A percentile compares a stretch with the other conserved stretches of the same genome.
Conservation (phyloP, 208 protist genomes). For the Leishmania aethiopica region DNA sequence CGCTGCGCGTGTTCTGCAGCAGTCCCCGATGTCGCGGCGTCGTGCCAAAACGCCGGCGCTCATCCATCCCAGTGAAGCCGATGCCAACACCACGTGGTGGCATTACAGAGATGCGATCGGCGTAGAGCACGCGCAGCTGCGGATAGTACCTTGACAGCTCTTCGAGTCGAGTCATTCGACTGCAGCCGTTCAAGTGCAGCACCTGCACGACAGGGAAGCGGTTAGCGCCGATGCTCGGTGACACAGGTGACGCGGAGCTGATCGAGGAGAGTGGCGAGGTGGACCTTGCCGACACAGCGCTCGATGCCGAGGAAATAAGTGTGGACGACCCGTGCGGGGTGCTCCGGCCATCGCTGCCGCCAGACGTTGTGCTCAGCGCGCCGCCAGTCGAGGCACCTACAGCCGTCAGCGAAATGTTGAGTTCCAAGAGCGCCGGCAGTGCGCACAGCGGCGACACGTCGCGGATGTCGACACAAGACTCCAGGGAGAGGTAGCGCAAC, state of each 20-base stretch:
- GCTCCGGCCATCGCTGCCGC: slow-evolving; percentile 1
- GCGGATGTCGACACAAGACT: slow-evolving; percentile 46
- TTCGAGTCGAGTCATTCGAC: slow-evolving; percentile 34
- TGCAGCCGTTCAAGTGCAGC: slow-evolving; percentile 56
- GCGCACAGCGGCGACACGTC: slow-evolving; percentile 29
- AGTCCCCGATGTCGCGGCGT: slow-evolving; percentile 13
- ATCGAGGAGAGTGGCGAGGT: slow-evolving; percentile 1
- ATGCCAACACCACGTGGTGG: slow-evolving; percentile 10
- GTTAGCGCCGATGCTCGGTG: not conserved
- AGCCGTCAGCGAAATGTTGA: slow-evolving; percentile 52
- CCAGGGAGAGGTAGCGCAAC: slow-evolving; percentile 53
- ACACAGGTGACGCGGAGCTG: slow-evolving; percentile 12
- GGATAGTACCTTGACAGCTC: slow-evolving; percentile 22
- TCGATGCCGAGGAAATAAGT: slow-evolving; percentile 5
- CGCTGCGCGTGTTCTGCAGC: not conserved
- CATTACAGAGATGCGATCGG: slow-evolving; percentile 23
- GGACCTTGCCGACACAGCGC: not conserved
- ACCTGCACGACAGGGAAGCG: slow-evolving; percentile 32
- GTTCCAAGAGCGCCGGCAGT: slow-evolving; percentile 40
- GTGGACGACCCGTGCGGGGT: slow-evolving; percentile 5
- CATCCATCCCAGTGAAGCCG: slow-evolving; percentile 14
- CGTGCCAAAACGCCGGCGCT: slow-evolving; percentile 5
- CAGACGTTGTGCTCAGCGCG: not conserved
- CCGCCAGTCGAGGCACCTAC: not conserved
- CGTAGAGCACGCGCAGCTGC: slow-evolving; percentile 28